Evolutionary conservation across 2,329 filamentous ascomycete genomes (phyloP).

Genomic region (Penicillium paneum): DNA sequence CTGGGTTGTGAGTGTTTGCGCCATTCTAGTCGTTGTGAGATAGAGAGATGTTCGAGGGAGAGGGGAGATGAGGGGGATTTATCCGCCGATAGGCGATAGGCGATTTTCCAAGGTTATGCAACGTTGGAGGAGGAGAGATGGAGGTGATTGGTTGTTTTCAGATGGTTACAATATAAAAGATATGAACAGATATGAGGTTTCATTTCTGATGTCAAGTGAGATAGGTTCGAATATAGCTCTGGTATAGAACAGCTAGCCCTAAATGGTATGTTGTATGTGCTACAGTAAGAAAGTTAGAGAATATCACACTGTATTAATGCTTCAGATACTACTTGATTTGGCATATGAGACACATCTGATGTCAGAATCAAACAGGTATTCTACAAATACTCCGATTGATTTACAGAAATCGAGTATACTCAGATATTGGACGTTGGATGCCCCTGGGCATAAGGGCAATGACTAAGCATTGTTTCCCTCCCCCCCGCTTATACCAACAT

Average conservation of each 20-base stretch:
- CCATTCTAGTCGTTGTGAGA: not conserved
- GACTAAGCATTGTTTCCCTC: not conserved
- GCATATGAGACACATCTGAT: not conserved
- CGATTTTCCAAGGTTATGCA: not conserved
- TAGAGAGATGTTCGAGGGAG: not conserved
- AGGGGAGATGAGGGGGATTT: not conserved
- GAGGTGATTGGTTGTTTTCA: not conserved
- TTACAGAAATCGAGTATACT: not conserved
- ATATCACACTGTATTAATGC: not conserved
- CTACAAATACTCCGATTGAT: not conserved
- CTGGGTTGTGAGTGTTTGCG: slow-evolving; percentile 48
- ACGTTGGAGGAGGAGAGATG: not conserved
- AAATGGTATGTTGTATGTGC: not conserved
- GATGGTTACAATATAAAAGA: not conserved
- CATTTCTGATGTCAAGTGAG: not conserved
- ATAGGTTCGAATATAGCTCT: not conserved
- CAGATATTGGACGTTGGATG: not conserved
- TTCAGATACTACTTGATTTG: not conserved
- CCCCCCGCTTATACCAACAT: not conserved
- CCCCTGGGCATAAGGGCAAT: not conserved
- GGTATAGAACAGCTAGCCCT: not conserved
- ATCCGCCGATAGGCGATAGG: slow-evolving; percentile 1
- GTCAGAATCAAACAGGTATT: not conserved
- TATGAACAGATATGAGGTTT: not conserved
- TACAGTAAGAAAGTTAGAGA: not conserved